These are phyloP conservation scores for Podospora australis DNA, from an alignment of 495 filamentous ascomycete genomes.

Conservation along the genomic window DNA sequence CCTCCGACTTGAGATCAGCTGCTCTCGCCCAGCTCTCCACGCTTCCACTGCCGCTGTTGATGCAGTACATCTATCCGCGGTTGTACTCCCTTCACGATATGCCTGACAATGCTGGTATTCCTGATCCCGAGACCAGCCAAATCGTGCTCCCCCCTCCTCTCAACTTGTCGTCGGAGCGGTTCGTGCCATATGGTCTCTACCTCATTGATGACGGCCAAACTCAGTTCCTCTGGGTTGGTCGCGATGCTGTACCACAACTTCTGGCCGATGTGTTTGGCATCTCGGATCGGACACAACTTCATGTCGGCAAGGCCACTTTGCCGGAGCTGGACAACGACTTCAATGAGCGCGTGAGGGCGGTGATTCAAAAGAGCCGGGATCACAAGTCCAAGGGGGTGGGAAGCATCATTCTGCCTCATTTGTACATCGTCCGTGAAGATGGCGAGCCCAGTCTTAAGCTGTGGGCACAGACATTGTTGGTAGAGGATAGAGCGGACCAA, in stretches of 20 bases:
- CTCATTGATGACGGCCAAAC: slow-evolving; percentile 96
- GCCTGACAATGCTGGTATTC: slow-evolving; percentile 87
- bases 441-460: slow-evolving; percentile 91
- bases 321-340: slow-evolving; percentile 92
- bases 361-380: slow-evolving; percentile 86
- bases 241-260: slow-evolving; percentile 86
- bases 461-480: slow-evolving; percentile 92
- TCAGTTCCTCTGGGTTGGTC: slow-evolving; percentile 95
- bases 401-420: slow-evolving; percentile 82
- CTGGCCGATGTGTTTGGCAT: slow-evolving; percentile 85
- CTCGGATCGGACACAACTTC: slow-evolving; percentile 68
- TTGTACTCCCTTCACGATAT: slow-evolving; percentile 96
- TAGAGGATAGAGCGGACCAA: slow-evolving; percentile 94
- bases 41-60: slow-evolving; percentile 80
- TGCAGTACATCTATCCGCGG: slow-evolving; percentile 94
- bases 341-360: slow-evolving; percentile 84
- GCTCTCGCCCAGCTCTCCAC: slow-evolving; percentile 91
- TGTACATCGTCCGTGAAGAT: slow-evolving; percentile 92
- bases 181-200: slow-evolving; percentile 93
- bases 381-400: slow-evolving; percentile 78
- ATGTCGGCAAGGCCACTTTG: slow-evolving; percentile 81
- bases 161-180: slow-evolving; percentile 80
- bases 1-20: slow-evolving; percentile 88
- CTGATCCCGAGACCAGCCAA: slow-evolving; percentile 77
- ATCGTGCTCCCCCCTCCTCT: slow-evolving; percentile 77